A percentile compares a stretch with the other conserved stretches of the same genome.
These are phyloP conservation scores for Excoecaria cochinchinensis DNA, from an alignment of 345 rosid genomes.

Conservation along the genomic window DNA sequence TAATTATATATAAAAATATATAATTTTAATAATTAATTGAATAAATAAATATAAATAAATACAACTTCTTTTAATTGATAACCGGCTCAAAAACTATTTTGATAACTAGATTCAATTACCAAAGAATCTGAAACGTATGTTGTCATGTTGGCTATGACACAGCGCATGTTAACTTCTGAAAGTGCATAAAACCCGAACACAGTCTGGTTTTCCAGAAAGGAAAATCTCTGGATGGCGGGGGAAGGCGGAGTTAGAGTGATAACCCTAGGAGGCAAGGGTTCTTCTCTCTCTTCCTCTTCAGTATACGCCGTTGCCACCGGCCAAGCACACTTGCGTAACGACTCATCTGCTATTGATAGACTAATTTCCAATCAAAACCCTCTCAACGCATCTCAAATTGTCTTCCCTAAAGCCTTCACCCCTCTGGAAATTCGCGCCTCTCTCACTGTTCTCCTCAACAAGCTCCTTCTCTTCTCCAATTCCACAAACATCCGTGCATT, in stretches of 20 bases:
- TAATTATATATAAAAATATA: too few species aligned
- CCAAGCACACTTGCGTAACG: constrained; percentile 43
- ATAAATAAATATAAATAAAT: too few species aligned
- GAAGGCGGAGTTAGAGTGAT: constrained; percentile 22
- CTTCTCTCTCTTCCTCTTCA: constrained; percentile 49
- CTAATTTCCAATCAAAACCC: constrained; percentile 30
- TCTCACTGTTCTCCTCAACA: constrained; percentile 51
- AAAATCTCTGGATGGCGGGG: constrained; percentile 27
- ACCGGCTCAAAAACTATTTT: too few species aligned
- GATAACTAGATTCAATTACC: too few species aligned
- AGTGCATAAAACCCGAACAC: too few species aligned
- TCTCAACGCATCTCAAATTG: constrained; percentile 6
- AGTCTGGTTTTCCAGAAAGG: too few species aligned
- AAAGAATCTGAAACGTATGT: too few species aligned
- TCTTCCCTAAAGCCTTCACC: constrained; percentile 25
- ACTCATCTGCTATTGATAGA: constrained; percentile 54
- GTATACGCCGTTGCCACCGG: constrained; percentile 46
- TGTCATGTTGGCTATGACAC: too few species aligned
- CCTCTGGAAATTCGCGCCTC: constrained; percentile 49
- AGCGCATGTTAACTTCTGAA: too few species aligned
- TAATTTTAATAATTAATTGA: too few species aligned
- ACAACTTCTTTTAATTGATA: too few species aligned
- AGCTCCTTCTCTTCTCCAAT: constrained; percentile 46
- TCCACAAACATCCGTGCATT: constrained; percentile 32
- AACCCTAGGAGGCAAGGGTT: constrained; percentile 56